These are phyloP conservation scores for Volutella citrinella DNA, from an alignment of 2,329 filamentous ascomycete species.

Conservation along the genomic window DNA sequence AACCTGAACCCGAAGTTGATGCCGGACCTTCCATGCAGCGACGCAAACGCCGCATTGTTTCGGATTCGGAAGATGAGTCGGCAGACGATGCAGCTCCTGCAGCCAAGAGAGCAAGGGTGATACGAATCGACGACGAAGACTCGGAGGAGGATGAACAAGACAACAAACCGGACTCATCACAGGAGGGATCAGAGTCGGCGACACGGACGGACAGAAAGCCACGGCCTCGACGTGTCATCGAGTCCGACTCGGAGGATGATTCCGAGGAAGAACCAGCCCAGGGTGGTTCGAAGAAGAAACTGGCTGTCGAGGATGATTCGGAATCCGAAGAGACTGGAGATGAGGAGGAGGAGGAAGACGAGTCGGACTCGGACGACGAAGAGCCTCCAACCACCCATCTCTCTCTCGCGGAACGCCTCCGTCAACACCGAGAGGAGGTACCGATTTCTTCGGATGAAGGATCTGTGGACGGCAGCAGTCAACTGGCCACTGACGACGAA, in stretches of 20 bases:
- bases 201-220: not conserved
- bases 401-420: constrained; percentile 16
- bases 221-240: no score
- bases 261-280: no score
- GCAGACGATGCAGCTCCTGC: constrained; percentile 14
- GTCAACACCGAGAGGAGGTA: constrained; percentile 16
- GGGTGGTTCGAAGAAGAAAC: no score
- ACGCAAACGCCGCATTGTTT: constrained; percentile 27
- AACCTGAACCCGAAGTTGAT: constrained; percentile 5
- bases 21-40: constrained; percentile 9
- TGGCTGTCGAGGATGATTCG: no score
- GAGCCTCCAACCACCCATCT: constrained; percentile 10
- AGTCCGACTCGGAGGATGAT: no score
- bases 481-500: constrained; percentile 15
- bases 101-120: constrained; percentile 23
- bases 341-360: constrained; percentile 1
- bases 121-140: constrained; percentile 14
- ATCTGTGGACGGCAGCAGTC: constrained; percentile 12
- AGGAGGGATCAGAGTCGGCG: not conserved
- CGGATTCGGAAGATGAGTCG: constrained; percentile 31
- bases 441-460: constrained; percentile 8
- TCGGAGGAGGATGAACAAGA: constrained; percentile 13
- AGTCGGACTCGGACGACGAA: constrained; percentile 9
- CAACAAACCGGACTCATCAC: not conserved
- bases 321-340: no score